phyloP scores from a whole-genome alignment of 1,284 basidiomycete species.

The Schizophyllum commune region DNA sequence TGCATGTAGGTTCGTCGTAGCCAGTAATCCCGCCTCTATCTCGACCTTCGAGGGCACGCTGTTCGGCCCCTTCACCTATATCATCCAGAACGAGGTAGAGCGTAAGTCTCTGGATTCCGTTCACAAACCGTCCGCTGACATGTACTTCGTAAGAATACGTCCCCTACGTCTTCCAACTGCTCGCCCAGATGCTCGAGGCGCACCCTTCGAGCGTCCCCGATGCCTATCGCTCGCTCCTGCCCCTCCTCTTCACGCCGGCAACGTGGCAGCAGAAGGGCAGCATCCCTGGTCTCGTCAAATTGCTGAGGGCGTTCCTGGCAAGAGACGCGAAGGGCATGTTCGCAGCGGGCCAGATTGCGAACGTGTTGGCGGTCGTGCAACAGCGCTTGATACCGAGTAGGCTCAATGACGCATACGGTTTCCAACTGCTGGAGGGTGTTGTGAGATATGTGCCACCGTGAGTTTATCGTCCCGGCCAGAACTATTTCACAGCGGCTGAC shows the following conservation, averaged over 20 bases:
- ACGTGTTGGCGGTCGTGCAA: constrained; percentile 87
- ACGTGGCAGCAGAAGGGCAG: constrained; percentile 96
- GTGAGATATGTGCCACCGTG: constrained; percentile 69
- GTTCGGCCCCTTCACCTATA: constrained; percentile 85
- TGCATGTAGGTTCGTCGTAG: constrained; percentile 64
- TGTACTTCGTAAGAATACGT: constrained; percentile 71
- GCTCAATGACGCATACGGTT: constrained; percentile 85
- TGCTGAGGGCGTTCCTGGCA: constrained; percentile 80
- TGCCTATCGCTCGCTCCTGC: constrained; percentile 75
- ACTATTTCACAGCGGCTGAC: neutral
- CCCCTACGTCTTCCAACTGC: constrained; percentile 95
- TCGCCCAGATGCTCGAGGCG: constrained; percentile 91
- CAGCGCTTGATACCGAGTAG: constrained; percentile 85
- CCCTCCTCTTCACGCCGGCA: constrained; percentile 79
- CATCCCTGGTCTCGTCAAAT: constrained; percentile 86
- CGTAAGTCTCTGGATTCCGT: constrained; percentile 42
- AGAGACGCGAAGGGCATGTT: constrained; percentile 69
- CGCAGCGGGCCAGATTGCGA: constrained; percentile 66
- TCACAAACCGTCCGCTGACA: neutral
- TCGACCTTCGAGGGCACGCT: constrained; percentile 73
- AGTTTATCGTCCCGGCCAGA: constrained; percentile 25
- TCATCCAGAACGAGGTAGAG: constrained; percentile 88
- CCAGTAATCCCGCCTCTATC: constrained; percentile 61
- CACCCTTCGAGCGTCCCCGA: constrained; percentile 64
- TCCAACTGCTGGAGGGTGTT: constrained; percentile 82